Conservation (phyloP, 495 filamentous ascomycete species). For the Neurospora intermedia region DNA sequence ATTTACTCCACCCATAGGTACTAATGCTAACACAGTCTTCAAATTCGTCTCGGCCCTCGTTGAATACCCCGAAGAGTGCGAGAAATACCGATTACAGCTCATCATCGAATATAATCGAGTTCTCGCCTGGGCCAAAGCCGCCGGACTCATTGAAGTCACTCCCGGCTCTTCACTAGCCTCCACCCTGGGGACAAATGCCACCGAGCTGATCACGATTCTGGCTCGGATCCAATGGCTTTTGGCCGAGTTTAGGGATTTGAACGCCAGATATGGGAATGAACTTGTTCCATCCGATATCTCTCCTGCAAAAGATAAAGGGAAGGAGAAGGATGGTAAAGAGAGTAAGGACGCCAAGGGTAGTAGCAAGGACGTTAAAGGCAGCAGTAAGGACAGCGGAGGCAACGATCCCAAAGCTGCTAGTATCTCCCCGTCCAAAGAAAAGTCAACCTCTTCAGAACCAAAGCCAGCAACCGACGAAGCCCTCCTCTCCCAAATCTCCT, state of each 20-base stretch:
- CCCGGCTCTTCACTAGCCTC: background rate
- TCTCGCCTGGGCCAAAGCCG: slow-evolving; percentile 24
- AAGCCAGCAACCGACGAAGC: no score
- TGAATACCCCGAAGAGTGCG: slow-evolving; percentile 22
- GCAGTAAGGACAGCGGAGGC: no score
- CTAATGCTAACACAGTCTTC: slow-evolving; percentile 6
- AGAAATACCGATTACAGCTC: slow-evolving; percentile 23
- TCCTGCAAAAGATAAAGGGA: background rate
- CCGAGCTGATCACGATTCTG: slow-evolving; percentile 19
- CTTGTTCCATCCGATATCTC: background rate
- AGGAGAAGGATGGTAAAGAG: background rate
- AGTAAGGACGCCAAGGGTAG: no score
- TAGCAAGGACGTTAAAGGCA: no score
- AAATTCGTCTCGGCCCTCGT: slow-evolving; percentile 22
- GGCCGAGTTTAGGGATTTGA: slow-evolving; percentile 21
- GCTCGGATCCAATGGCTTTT: slow-evolving; percentile 24
- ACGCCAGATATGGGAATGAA: slow-evolving; percentile 22
- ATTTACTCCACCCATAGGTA: no score
- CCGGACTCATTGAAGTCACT: slow-evolving; percentile 14
- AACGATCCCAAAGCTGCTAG: no score
- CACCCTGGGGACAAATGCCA: slow-evolving; percentile 11
- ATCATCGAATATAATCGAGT: slow-evolving; percentile 28
- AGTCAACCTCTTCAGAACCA: no score
- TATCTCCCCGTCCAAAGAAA: background rate
- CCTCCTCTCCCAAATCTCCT: slow-evolving; percentile 8